These are phyloP conservation scores for Aspergillus conjunctus DNA, from an alignment of 495 filamentous ascomycete genomes.

Conservation along the genomic window DNA sequence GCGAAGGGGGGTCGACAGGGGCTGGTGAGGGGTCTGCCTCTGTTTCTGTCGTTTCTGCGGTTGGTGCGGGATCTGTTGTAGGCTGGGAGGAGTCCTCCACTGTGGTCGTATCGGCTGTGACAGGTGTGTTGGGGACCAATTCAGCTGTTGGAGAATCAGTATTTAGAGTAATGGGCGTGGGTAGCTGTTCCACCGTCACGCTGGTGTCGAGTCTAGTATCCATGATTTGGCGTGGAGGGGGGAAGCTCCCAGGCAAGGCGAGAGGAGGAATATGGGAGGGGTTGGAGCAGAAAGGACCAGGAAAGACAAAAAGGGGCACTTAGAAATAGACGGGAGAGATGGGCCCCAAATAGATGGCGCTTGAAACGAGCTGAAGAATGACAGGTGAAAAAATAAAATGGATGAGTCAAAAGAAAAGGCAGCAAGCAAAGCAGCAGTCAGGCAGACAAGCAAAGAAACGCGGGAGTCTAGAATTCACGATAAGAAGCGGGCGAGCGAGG, in stretches of 20 bases:
- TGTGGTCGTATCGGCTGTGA: slow-evolving; percentile 9
- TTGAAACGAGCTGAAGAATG: slow-evolving; percentile 2
- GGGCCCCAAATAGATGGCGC: not conserved
- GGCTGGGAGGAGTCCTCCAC: slow-evolving; percentile 10
- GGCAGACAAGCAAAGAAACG: slow-evolving; percentile 5
- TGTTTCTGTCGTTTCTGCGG: slow-evolving; percentile 1
- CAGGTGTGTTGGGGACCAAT: slow-evolving; percentile 7
- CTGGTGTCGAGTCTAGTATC: slow-evolving; percentile 26
- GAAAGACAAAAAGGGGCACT: slow-evolving; percentile 7
- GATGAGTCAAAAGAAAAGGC: slow-evolving; percentile 19
- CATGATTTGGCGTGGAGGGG: slow-evolving; percentile 27
- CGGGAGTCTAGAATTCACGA: slow-evolving; percentile 25
- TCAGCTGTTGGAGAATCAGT: slow-evolving; percentile 15
- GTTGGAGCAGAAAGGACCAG: not conserved
- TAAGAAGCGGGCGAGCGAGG: slow-evolving; percentile 22
- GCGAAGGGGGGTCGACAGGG: slow-evolving; percentile 2
- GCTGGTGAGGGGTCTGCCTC: slow-evolving; percentile 1
- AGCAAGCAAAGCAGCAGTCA: slow-evolving; percentile 12
- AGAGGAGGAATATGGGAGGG: not conserved
- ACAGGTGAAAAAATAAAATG: not conserved
- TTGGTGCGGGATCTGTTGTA: not conserved
- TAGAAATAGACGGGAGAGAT: not conserved
- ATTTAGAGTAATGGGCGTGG: slow-evolving; percentile 19
- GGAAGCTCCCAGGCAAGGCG: slow-evolving; percentile 4
- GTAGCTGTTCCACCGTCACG: slow-evolving; percentile 22